phyloP scores from a whole-genome alignment of 352 stramenopile genomes.

The Pythium myriotylum region DNA sequence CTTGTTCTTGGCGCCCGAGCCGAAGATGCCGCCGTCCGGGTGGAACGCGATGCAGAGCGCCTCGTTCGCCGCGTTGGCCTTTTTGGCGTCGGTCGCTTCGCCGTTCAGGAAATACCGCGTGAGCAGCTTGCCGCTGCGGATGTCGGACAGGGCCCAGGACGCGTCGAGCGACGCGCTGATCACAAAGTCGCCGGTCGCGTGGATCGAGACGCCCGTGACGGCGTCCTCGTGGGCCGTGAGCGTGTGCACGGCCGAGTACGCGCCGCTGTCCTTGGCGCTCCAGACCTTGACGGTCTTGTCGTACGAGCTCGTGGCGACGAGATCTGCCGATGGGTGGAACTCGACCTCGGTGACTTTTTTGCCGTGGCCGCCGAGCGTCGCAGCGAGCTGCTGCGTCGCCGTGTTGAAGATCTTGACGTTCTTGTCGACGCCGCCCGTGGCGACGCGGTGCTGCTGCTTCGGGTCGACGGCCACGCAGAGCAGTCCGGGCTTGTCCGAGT shows the following conservation, averaged over 20 bases:
- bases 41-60: slow-evolving; percentile 80
- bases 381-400: slow-evolving; percentile 64
- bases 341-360: slow-evolving; percentile 84
- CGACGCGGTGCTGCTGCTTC: slow-evolving; percentile 50
- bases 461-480: slow-evolving; percentile 59
- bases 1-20: slow-evolving; percentile 61
- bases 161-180: slow-evolving; percentile 77
- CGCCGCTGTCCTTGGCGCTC: slow-evolving; percentile 34
- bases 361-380: slow-evolving; percentile 77
- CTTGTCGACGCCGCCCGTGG: slow-evolving; percentile 85
- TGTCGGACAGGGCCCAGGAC: slow-evolving; percentile 85
- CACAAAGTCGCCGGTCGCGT: slow-evolving; percentile 84
- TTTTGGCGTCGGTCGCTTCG: slow-evolving; percentile 29
- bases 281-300: slow-evolving; percentile 88
- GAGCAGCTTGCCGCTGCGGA: slow-evolving; percentile 61
- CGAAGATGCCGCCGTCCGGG: slow-evolving; percentile 95
- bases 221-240: slow-evolving; percentile 62
- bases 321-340: slow-evolving; percentile 73
- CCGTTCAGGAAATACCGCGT: slow-evolving; percentile 51
- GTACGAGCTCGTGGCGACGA: slow-evolving; percentile 69
- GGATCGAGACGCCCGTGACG: slow-evolving; percentile 70
- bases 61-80: slow-evolving; percentile 41
- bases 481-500: slow-evolving; percentile 72
- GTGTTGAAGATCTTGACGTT: slow-evolving; percentile 83
- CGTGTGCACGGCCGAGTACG: slow-evolving; percentile 61